A percentile compares a stretch with the other conserved stretches of the same genome.
phyloP scores from a whole-genome alignment of 345 rosid species.

The Geranium rotundifolium region DNA sequence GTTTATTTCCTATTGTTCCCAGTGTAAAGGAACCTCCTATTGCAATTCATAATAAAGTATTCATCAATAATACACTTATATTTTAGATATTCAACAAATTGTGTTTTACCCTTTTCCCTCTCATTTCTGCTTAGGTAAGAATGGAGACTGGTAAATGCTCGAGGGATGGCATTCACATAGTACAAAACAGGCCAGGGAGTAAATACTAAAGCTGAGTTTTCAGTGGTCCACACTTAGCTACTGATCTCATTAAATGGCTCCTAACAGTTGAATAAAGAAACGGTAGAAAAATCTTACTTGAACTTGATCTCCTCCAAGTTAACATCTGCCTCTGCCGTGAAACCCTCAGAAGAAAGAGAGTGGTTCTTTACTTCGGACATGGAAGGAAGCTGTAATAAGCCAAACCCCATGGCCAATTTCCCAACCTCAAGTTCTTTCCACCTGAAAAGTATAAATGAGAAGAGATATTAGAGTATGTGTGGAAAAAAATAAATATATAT shows the following conservation, averaged over 20 bases:
- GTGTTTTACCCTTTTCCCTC: neutral
- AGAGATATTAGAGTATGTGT: neutral
- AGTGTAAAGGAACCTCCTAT: too few species aligned
- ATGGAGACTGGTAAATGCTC: neutral
- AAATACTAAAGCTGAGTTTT: neutral
- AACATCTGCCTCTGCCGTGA: constrained; percentile 49
- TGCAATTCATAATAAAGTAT: too few species aligned
- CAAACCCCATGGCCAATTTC: constrained; percentile 90
- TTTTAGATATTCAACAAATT: too few species aligned
- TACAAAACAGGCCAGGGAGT: neutral
- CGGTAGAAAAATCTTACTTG: constrained; percentile 42
- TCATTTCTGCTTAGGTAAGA: neutral
- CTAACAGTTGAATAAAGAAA: neutral
- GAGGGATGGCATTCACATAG: neutral
- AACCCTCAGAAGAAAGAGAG: constrained; percentile 63
- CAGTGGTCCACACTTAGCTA: neutral
- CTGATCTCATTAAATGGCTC: neutral
- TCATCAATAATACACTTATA: too few species aligned
- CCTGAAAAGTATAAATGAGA: constrained; percentile 24
- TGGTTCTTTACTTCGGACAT: constrained; percentile 79
- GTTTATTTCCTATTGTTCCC: too few species aligned
- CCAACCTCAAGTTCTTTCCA: constrained; percentile 85
- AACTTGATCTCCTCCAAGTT: constrained; percentile 61
- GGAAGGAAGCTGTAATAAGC: constrained; percentile 75
- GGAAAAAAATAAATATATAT: neutral